These are phyloP conservation scores for Leucocoprinus birnbaumii DNA, from an alignment of 768 basidiomycete species.

Conservation along the genomic window DNA sequence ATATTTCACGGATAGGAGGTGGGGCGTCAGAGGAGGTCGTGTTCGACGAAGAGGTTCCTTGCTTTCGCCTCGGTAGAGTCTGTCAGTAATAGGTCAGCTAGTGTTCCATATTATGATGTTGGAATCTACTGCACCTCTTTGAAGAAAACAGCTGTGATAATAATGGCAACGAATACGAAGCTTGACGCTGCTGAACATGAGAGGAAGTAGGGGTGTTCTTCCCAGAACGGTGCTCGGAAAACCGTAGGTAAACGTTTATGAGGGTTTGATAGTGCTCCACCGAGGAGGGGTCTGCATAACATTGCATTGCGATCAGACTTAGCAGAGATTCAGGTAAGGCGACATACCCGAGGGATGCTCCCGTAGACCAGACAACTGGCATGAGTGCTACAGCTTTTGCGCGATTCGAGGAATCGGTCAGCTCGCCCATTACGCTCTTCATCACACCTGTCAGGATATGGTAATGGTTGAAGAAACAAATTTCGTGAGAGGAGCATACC, in stretches of 20 bases:
- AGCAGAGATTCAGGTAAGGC: slow-evolving; percentile 26
- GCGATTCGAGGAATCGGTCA: slow-evolving; percentile 60
- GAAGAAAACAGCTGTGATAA: slow-evolving; percentile 33
- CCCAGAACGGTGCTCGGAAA: slow-evolving; percentile 58
- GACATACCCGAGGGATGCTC: slow-evolving; percentile 40
- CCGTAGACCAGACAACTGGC: slow-evolving; percentile 42
- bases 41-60: slow-evolving; percentile 10
- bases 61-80: slow-evolving; percentile 25
- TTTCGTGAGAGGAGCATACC: slow-evolving; percentile 28
- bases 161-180: slow-evolving; percentile 30
- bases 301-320: slow-evolving; percentile 4
- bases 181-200: slow-evolving; percentile 48
- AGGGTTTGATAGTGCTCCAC: slow-evolving; percentile 64
- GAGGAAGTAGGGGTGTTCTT: slow-evolving; percentile 72
- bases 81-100: slow-evolving; percentile 11
- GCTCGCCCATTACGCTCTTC: slow-evolving; percentile 68
- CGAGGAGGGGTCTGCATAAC: slow-evolving; percentile 53
- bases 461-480: neutral
- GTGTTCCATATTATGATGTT: neutral
- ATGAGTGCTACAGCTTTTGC: slow-evolving; percentile 38
- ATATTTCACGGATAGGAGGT: slow-evolving; percentile 37
- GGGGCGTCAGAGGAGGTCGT: slow-evolving; percentile 25
- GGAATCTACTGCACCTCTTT: slow-evolving; percentile 34
- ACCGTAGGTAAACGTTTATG: slow-evolving; percentile 60
- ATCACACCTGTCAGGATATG: slow-evolving; percentile 46